Percentiles rank a stretch among this genome's conserved stretches.
These are phyloP conservation scores for Aaosphaeria arxii DNA, from an alignment of 2,329 filamentous ascomycete genomes.

Conservation along the genomic window DNA sequence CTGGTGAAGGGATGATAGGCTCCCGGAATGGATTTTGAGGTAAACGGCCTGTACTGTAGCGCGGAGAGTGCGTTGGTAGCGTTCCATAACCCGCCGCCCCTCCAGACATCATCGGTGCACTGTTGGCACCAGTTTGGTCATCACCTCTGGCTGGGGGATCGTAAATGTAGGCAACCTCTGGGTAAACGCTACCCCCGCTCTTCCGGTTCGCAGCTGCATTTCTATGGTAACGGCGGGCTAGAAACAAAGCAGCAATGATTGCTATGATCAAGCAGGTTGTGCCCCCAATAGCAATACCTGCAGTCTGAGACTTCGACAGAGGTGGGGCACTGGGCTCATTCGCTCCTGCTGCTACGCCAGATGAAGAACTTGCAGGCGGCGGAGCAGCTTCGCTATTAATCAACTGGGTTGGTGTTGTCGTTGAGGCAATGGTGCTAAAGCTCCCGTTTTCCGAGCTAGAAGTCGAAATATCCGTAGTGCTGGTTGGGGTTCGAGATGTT, in stretches of 20 bases:
- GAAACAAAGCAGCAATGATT: constrained; percentile 28
- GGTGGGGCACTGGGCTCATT: constrained; percentile 9
- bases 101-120: constrained; percentile 20
- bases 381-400: neutral
- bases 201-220: constrained; percentile 14
- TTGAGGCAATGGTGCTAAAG: neutral
- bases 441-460: no score
- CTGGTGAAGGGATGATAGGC: constrained; percentile 15
- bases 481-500: no score
- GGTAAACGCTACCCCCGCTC: constrained; percentile 25
- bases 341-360: constrained; percentile 6
- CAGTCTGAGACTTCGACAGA: constrained; percentile 28
- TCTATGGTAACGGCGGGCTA: constrained; percentile 29
- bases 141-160: constrained; percentile 20
- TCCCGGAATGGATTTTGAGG: constrained; percentile 6
- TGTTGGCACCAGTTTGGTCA: constrained; percentile 16
- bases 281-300: constrained; percentile 33
- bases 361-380: constrained; percentile 6
- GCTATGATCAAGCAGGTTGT: constrained; percentile 32
- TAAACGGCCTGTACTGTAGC: constrained; percentile 6
- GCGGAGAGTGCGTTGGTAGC: constrained; percentile 9
- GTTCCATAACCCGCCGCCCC: constrained; percentile 10
- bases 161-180: constrained; percentile 32
- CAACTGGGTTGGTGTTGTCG: neutral
- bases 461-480: no score